Base-by-base conservation (phyloP, 805 yeast species). In the Ogataea salicorniae region DNA sequence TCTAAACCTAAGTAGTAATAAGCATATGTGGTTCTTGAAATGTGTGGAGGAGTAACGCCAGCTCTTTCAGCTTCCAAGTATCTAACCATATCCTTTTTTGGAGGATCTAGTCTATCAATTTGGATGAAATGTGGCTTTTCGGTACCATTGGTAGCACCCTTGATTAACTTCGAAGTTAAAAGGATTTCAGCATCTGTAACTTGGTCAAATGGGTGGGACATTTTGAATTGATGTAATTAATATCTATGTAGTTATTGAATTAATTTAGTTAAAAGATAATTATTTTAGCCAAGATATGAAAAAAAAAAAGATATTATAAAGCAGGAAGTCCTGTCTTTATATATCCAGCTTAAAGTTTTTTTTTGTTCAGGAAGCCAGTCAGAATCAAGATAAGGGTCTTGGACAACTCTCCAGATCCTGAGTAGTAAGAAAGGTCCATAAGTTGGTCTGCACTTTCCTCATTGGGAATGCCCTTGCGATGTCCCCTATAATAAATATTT, bases 61-160 rank as follows among this genome's bases (percentile, higher is more conserved):
- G 72, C 68, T 57, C 76, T 79, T 69, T 84, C 89, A 46, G 86
- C 83, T 50, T 81, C 83, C 53, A 87, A 70, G 66, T 74, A 86
- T 58, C 74, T 77, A 52, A 80, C 60, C 84, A 87, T 82, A 52
- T 76, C 81, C 56, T 76, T 70, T 75, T 87, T 87, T 51, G 95
- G 91, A 34, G 95, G 95, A 61, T 87, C 95, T 41, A 77, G 57
- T 63, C 81, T 75, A 62, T 84, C 91, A 50, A 82, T 68, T 63
- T 80, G 86, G 44, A 77, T 73, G 63, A 84, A 84, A 63, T 81
- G 86, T 45, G 83, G 79, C 54, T 72, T 69, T 42, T 74, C 78
- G 16, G 68, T 59, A 33, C 77, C 77, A 17, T 79, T 73, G 60
- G 77, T 67, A 46, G 76, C 60, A 61, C 79, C 84, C 68, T 82